These are phyloP conservation scores for Trichoderma koningii DNA, from an alignment of 2,329 filamentous ascomycete species.

Conservation along the genomic window DNA sequence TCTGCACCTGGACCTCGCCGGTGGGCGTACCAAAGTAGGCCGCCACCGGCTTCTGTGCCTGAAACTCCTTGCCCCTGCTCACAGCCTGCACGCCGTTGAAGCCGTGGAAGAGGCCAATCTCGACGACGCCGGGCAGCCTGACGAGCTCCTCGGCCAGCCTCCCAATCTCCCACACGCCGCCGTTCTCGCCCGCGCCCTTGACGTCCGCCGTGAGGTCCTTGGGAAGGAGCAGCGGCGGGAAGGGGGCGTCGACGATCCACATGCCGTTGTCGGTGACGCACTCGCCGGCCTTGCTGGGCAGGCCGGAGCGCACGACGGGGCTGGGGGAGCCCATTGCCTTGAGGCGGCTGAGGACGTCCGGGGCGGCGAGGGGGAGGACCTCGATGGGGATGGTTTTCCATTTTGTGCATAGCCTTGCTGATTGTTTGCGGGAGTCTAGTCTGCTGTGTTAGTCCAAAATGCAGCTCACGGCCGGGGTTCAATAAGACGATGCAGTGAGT, in stretches of 20 bases:
- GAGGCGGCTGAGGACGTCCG: conserved; percentile 74
- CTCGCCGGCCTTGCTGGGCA: conserved; percentile 77
- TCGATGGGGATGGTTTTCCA: conserved; percentile 94
- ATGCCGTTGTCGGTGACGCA: conserved; percentile 62
- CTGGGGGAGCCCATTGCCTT: conserved; percentile 69
- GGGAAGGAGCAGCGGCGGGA: conserved; percentile 69
- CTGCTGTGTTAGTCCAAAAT: neutral
- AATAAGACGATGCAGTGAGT: conserved; percentile 24
- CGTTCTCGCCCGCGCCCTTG: conserved; percentile 53
- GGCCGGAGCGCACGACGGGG: conserved; percentile 71
- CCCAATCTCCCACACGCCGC: conserved; percentile 78
- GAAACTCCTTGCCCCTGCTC: conserved; percentile 55
- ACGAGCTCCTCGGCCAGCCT: conserved; percentile 74
- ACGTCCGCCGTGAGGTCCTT: conserved; percentile 53
- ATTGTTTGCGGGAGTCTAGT: conserved; percentile 85
- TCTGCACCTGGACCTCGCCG: conserved; percentile 56
- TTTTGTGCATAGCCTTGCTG: conserved; percentile 67
- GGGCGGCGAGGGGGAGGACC: conserved; percentile 81
- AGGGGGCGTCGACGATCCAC: conserved; percentile 91
- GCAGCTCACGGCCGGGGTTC: too few species aligned
- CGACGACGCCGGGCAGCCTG: conserved; percentile 80
- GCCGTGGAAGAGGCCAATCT: conserved; percentile 88
- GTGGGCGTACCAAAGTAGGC: conserved; percentile 94
- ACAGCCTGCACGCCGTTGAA: conserved; percentile 70
- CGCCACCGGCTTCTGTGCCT: conserved; percentile 87